phyloP scores from a whole-genome alignment of 2,329 filamentous ascomycete species.

The Penicillium sp. region DNA sequence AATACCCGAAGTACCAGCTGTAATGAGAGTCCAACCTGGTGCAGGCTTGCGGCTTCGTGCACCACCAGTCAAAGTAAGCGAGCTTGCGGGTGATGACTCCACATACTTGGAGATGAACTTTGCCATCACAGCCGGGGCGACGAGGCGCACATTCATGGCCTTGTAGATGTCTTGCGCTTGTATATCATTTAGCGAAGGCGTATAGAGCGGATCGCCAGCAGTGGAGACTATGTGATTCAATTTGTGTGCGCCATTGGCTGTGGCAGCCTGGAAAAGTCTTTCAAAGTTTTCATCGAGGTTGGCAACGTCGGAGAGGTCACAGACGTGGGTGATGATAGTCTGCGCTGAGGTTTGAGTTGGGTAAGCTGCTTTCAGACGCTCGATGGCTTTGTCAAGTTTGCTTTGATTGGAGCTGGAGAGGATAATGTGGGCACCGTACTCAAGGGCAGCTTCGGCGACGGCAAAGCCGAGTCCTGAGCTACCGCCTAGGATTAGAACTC shows the following conservation, averaged over 20 bases:
- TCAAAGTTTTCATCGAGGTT: conserved; percentile 48
- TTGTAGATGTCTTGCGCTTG: conserved; percentile 22
- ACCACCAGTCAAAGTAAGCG: conserved; percentile 45
- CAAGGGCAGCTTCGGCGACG: conserved; percentile 53
- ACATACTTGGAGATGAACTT: conserved; percentile 43
- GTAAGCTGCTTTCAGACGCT: conserved; percentile 44
- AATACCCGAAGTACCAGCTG: conserved; percentile 23
- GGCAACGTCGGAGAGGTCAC: conserved; percentile 44
- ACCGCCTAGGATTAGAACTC: conserved; percentile 54
- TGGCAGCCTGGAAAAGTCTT: conserved; percentile 42
- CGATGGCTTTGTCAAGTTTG: conserved; percentile 42
- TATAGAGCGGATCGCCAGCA: conserved; percentile 43
- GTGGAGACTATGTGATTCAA: conserved; percentile 56
- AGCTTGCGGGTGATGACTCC: conserved; percentile 25
- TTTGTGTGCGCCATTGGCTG: conserved; percentile 13
- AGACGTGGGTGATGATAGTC: conserved; percentile 43
- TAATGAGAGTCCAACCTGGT: conserved; percentile 32
- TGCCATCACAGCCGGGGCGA: conserved; percentile 38
- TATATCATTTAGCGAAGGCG: conserved; percentile 26
- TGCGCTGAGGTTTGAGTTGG: conserved; percentile 30
- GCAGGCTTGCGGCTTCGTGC: conserved; percentile 35
- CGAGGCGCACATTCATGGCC: conserved; percentile 34
- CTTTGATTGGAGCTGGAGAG: conserved; percentile 48
- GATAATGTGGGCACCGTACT: conserved; percentile 49
- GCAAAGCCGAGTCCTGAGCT: conserved; percentile 54